These are phyloP conservation scores for Chaetomiaceae sp. DNA, from an alignment of 2,329 filamentous ascomycete genomes.

Conservation along the genomic window DNA sequence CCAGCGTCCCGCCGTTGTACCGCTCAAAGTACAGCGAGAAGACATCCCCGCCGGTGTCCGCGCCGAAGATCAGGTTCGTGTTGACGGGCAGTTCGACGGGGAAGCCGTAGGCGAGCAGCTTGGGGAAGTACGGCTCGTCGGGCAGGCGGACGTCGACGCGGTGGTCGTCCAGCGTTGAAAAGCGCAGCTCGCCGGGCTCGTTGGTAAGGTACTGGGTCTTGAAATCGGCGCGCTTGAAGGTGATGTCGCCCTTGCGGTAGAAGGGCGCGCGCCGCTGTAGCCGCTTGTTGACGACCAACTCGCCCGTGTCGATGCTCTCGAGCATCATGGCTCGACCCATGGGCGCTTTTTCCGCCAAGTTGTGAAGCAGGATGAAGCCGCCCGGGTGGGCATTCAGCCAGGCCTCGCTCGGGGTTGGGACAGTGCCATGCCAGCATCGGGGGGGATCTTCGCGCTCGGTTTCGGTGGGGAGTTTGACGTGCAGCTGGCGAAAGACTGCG, in stretches of 20 bases:
- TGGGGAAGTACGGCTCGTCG: slow-evolving; percentile 10
- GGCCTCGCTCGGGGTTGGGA: not conserved
- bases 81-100: no score
- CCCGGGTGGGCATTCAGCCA: slow-evolving; percentile 5
- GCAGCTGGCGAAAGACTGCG: slow-evolving; percentile 1
- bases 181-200: slow-evolving; percentile 10
- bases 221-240: no score
- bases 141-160: slow-evolving; percentile 5
- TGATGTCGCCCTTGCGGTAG: not conserved
- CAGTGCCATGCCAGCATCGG: not conserved
- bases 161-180: slow-evolving; percentile 8
- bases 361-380: slow-evolving; percentile 9
- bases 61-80: no score
- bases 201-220: not conserved
- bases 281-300: slow-evolving; percentile 11
- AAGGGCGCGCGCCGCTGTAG: not conserved
- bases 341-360: not conserved
- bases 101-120: slow-evolving; percentile 12
- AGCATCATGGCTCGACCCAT: slow-evolving; percentile 7
- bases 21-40: slow-evolving; percentile 15
- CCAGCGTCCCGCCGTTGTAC: slow-evolving; percentile 14
- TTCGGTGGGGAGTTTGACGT: slow-evolving; percentile 1
- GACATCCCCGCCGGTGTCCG: not conserved
- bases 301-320: slow-evolving; percentile 6
- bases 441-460: not conserved